Conservation (phyloP, 768 basidiomycete genomes). For the Tulasnella sp. region DNA sequence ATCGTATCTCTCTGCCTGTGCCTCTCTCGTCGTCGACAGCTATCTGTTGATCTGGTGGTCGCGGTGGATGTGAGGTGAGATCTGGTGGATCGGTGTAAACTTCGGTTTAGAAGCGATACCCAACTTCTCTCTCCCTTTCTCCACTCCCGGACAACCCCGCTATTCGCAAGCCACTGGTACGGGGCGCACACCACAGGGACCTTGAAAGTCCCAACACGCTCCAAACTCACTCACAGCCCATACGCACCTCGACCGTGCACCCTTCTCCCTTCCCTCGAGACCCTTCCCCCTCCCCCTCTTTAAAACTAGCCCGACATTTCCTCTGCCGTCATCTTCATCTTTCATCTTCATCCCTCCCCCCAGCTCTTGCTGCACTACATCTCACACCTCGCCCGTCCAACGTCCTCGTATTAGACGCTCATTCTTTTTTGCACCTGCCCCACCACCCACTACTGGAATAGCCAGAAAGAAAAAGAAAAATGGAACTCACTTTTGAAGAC, state of each 20-base stretch:
- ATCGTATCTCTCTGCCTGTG: background rate
- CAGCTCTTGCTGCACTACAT: background rate
- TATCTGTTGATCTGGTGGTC: background rate
- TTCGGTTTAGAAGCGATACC: background rate
- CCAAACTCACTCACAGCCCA: conserved; percentile 10
- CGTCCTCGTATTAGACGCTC: background rate
- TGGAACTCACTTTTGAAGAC: conserved; percentile 28
- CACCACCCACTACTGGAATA: background rate
- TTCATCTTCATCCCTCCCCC: background rate
- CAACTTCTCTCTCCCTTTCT: background rate
- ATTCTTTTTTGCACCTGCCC: background rate
- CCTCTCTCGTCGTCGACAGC: too few species aligned
- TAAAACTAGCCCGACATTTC: conserved; percentile 9
- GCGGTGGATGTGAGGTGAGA: background rate
- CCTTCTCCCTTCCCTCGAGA: conserved; percentile 12
- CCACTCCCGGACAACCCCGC: conserved; percentile 7
- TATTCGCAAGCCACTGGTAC: background rate
- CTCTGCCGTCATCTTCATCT: background rate
- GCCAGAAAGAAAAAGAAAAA: background rate
- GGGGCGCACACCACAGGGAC: conserved; percentile 10
- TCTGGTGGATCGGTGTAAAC: background rate
- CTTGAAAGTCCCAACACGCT: background rate
- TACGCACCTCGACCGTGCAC: conserved; percentile 14
- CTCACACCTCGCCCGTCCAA: background rate
- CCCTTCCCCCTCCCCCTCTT: background rate